Conservation (phyloP, 345 rosid species). For the Eucalyptus tenuipes region DNA sequence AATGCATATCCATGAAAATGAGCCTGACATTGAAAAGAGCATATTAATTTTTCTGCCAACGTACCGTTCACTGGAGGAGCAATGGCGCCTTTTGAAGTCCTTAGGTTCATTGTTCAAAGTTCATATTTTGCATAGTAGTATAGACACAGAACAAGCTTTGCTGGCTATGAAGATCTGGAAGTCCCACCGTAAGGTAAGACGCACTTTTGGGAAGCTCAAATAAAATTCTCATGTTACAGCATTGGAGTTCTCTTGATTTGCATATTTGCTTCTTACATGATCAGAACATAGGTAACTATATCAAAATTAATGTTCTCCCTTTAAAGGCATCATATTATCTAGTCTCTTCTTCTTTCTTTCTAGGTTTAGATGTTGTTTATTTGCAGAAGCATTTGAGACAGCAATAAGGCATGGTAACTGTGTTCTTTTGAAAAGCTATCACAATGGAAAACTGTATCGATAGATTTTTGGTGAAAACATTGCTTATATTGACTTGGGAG, state of each 20-base stretch:
- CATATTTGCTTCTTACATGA: background rate
- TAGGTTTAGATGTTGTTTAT: background rate
- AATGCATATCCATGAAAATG: conserved; percentile 56
- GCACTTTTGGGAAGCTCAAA: background rate
- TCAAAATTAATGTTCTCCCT: background rate
- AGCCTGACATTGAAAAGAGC: conserved; percentile 79
- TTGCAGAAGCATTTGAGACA: background rate
- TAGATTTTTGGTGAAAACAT: background rate
- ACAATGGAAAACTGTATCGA: background rate
- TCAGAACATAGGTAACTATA: background rate
- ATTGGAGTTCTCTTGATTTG: background rate
- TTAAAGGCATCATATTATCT: background rate
- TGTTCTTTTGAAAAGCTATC: background rate
- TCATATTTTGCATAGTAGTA: conserved; percentile 78
- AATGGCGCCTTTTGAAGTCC: conserved; percentile 60
- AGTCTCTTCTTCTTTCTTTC: background rate
- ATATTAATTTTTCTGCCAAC: conserved; percentile 94
- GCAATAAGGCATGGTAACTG: background rate
- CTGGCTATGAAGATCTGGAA: conserved; percentile 75
- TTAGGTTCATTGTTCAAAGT: conserved; percentile 49
- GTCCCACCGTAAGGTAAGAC: conserved; percentile 73
- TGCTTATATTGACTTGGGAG: background rate
- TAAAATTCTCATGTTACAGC: background rate
- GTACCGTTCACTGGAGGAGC: conserved; percentile 70
- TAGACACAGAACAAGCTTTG: conserved; percentile 81